A percentile compares a stretch with the other conserved stretches of the same genome.
phyloP scores from a whole-genome alignment of 352 stramenopile species.

The Phytophthora cajani region DNA sequence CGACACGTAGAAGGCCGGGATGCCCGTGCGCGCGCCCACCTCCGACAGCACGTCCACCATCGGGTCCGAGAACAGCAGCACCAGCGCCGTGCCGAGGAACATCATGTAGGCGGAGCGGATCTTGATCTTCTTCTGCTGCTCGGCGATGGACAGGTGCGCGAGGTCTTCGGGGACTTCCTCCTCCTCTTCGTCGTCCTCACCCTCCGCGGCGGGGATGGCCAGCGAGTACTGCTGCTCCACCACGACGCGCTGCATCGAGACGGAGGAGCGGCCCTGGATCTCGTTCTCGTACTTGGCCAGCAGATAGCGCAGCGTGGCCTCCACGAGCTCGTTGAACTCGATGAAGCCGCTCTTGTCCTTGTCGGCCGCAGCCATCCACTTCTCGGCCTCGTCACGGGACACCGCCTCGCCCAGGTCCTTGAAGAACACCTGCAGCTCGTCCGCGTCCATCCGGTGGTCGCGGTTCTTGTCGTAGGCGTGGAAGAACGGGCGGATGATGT shows the following conservation, averaged over 20 bases:
- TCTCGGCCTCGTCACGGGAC: slow-evolving; percentile 72
- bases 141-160: slow-evolving; percentile 91
- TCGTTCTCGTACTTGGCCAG: slow-evolving; percentile 82
- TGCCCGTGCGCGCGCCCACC: slow-evolving; percentile 88
- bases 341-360: slow-evolving; percentile 92
- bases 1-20: slow-evolving; percentile 98
- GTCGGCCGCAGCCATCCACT: slow-evolving; percentile 92
- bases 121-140: slow-evolving; percentile 97
- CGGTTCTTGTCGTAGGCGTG: slow-evolving; percentile 93
- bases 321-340: slow-evolving; percentile 95
- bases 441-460: slow-evolving; percentile 89
- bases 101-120: slow-evolving; percentile 94
- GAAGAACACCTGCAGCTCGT: slow-evolving; percentile 94
- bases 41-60: slow-evolving; percentile 98
- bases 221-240: slow-evolving; percentile 57
- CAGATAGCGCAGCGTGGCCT: slow-evolving; percentile 87
- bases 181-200: slow-evolving; percentile 91
- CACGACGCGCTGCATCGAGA: slow-evolving; percentile 64
- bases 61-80: slow-evolving; percentile 97
- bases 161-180: slow-evolving; percentile 96
- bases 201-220: slow-evolving; percentile 53
- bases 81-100: slow-evolving; percentile 92
- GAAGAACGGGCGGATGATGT: slow-evolving; percentile 95
- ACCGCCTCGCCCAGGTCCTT: slow-evolving; percentile 94
- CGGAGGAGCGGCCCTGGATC: slow-evolving; percentile 43